These are phyloP conservation scores for Candida wancherniae DNA, from an alignment of 805 yeast genomes.

Conservation along the genomic window DNA sequence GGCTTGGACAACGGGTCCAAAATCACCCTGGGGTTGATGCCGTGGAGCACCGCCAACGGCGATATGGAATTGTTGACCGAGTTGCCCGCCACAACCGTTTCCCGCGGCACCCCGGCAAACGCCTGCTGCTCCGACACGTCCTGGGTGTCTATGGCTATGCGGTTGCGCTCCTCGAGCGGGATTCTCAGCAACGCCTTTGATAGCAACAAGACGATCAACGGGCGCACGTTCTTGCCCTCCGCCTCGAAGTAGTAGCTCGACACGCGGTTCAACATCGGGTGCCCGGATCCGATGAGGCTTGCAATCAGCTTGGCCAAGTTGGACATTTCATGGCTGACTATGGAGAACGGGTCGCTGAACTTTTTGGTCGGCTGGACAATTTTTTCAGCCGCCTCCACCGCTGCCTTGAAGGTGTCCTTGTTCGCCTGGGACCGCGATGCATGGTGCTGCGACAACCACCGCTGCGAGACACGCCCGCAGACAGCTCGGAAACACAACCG, in stretches of 20 bases:
- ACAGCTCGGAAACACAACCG: too few species aligned
- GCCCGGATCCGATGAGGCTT: conserved; percentile 82
- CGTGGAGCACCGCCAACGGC: conserved; percentile 81
- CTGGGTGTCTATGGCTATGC: conserved; percentile 54
- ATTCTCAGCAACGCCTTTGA: conserved; percentile 76
- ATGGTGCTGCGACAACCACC: conserved; percentile 2
- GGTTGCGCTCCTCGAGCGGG: conserved; percentile 62
- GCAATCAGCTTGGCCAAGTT: conserved; percentile 84
- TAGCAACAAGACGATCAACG: conserved; percentile 77
- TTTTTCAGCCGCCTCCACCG: conserved; percentile 68
- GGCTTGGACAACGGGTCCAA: conserved; percentile 82
- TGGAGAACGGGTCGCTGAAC: conserved; percentile 77
- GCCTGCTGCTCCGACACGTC: conserved; percentile 68
- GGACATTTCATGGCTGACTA: conserved; percentile 92
- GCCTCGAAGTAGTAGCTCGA: conserved; percentile 94
- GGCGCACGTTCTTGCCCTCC: conserved; percentile 94
- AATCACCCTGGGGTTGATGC: conserved; percentile 79
- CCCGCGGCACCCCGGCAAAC: conserved; percentile 52
- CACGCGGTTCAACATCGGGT: conserved; percentile 86
- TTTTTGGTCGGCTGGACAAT: conserved; percentile 51
- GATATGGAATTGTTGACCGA: conserved; percentile 62
- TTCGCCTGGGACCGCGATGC: conserved; percentile 2
- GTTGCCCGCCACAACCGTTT: conserved; percentile 54
- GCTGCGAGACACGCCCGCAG: too few species aligned
- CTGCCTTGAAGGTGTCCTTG: conserved; percentile 38